Evolutionary conservation across 306 rosid species (phyloP).

Genomic region (Lathyrus sativus): DNA sequence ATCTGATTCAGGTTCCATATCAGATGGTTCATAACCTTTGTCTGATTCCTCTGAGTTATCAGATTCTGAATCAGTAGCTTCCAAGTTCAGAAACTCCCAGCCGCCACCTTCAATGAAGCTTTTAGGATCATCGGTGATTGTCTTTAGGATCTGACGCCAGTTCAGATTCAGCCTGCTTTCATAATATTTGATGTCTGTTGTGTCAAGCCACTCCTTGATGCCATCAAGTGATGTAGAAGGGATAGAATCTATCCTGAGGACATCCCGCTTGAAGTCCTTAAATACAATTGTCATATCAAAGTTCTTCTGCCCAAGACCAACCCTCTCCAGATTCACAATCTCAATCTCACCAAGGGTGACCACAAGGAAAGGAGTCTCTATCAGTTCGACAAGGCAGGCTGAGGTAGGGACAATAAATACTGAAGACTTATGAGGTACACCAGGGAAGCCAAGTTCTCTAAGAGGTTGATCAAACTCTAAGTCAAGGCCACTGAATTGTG

Average conservation of each 20-base stretch:
- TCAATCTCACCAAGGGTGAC: slow-evolving; percentile 89
- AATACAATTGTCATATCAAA: slow-evolving; percentile 90
- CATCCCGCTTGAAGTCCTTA: slow-evolving; percentile 92
- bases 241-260: slow-evolving; percentile 87
- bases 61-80: slow-evolving; percentile 90
- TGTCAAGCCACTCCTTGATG: slow-evolving; percentile 93
- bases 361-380: slow-evolving; percentile 90
- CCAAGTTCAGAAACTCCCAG: slow-evolving; percentile 95
- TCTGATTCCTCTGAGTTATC: slow-evolving; percentile 82
- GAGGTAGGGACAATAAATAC: slow-evolving; percentile 91
- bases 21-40: slow-evolving; percentile 89
- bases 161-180: slow-evolving; percentile 95
- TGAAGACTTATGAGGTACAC: slow-evolving; percentile 88
- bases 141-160: slow-evolving; percentile 94
- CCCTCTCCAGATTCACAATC: slow-evolving; percentile 93
- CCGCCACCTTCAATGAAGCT: slow-evolving; percentile 93
- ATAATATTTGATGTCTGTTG: slow-evolving; percentile 88
- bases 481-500: slow-evolving; percentile 78
- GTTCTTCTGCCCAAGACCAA: slow-evolving; percentile 99
- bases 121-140: slow-evolving; percentile 92
- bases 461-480: slow-evolving; percentile 95
- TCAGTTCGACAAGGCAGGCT: slow-evolving; percentile 84
- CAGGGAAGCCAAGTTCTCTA: slow-evolving; percentile 96
- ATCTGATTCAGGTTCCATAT: slow-evolving; percentile 79
- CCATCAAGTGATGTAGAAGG: slow-evolving; percentile 91